A percentile compares a stretch with the other conserved stretches of the same genome.
Conservation (phyloP, 129 eudicot species). For the Saposhnikovia divaricata region DNA sequence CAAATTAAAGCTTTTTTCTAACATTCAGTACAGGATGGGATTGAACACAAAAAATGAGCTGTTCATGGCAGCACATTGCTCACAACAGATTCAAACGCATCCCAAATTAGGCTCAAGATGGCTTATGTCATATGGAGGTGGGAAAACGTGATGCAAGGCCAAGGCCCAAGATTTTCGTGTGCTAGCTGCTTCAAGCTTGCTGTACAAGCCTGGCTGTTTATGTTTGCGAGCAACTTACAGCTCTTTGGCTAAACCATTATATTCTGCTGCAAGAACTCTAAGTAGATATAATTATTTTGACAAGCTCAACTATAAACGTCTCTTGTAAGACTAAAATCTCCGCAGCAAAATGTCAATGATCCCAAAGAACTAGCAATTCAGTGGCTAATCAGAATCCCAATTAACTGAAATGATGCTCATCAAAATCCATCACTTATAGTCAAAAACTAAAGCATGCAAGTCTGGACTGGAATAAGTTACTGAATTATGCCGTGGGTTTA, state of each 20-base stretch:
- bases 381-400: neutral
- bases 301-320: neutral
- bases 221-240: neutral
- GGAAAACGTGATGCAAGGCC: neutral
- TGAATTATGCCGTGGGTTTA: neutral
- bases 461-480: neutral
- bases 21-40: neutral
- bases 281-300: neutral
- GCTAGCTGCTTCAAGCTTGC: neutral
- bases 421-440: neutral
- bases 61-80: neutral
- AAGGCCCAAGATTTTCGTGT: neutral
- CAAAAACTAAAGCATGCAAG: neutral
- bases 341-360: neutral
- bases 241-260: neutral
- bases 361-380: neutral
- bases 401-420: neutral
- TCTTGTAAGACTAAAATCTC: neutral
- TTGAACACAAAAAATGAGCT: neutral
- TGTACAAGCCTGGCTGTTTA: neutral
- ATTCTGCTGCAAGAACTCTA: neutral
- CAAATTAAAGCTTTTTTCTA: neutral
- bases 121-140: neutral
- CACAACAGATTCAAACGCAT: neutral
- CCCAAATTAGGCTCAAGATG: neutral